Conservation (phyloP, 768 basidiomycete genomes). For the Coprinopsis cinerea region DNA sequence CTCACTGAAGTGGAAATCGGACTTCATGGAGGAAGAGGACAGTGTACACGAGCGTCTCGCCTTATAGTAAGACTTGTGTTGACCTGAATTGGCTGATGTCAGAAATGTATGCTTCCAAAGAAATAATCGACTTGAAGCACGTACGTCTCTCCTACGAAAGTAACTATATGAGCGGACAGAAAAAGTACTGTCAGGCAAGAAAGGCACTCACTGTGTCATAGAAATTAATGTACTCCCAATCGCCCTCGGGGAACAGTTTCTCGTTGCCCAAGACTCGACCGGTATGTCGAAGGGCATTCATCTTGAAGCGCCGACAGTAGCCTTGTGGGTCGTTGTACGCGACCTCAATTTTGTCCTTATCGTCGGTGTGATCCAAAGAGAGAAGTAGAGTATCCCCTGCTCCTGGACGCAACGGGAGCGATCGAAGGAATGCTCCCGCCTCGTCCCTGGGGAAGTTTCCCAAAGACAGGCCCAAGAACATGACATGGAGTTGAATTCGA, state of each 20-base stretch:
- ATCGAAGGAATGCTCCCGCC: constrained; percentile 67
- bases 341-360: constrained; percentile 59
- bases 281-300: constrained; percentile 75
- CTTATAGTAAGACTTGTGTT: constrained; percentile 80
- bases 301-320: constrained; percentile 68
- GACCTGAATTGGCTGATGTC: constrained; percentile 47
- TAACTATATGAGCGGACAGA: constrained; percentile 16
- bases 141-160: constrained; percentile 4
- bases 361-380: constrained; percentile 85
- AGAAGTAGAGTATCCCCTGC: constrained; percentile 82
- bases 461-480: constrained; percentile 89
- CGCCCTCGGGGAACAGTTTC: constrained; percentile 49
- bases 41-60: constrained; percentile 59
- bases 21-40: constrained; percentile 37
- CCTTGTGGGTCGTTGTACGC: constrained; percentile 85
- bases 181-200: neutral
- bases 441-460: constrained; percentile 81
- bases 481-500: constrained; percentile 44
- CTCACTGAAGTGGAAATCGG: constrained; percentile 48
- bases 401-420: constrained; percentile 70
- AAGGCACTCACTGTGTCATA: constrained; percentile 38
- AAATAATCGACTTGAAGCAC: constrained; percentile 1
- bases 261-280: constrained; percentile 65
- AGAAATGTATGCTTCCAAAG: neutral
- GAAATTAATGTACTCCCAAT: constrained; percentile 74